Evolutionary conservation across 2,329 filamentous ascomycete genomes (phyloP).

Genomic region (Diaporthe citriasiana): DNA sequence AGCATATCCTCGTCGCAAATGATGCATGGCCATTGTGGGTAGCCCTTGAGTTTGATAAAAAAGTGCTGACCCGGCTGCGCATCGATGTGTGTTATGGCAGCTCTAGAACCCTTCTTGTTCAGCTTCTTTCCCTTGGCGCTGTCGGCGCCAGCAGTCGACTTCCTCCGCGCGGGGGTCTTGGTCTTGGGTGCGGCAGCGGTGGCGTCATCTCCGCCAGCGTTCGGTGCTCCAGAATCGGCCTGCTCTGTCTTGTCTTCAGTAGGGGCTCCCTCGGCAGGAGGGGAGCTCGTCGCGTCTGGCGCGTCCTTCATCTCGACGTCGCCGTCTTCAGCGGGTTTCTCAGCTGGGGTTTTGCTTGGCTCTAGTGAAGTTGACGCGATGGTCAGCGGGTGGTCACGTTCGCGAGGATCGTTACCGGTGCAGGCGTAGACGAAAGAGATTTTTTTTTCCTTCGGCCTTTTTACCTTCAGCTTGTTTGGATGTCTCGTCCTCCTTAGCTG

Average conservation of each 20-base stretch:
- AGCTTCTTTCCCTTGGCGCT: slow-evolving; percentile 83
- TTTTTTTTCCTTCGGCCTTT: slow-evolving; percentile 45
- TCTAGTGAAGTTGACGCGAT: slow-evolving; percentile 45
- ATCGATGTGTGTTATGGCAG: slow-evolving; percentile 79
- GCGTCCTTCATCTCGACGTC: slow-evolving; percentile 80
- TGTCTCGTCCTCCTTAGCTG: slow-evolving; percentile 39
- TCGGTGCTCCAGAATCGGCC: slow-evolving; percentile 45
- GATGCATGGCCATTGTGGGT: slow-evolving; percentile 93
- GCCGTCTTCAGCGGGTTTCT: slow-evolving; percentile 51
- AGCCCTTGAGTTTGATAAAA: slow-evolving; percentile 94
- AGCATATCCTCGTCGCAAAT: slow-evolving; percentile 97
- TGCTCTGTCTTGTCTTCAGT: slow-evolving; percentile 49
- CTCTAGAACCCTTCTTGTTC: slow-evolving; percentile 86
- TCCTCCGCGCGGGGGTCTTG: slow-evolving; percentile 74
- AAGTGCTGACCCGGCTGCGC: slow-evolving; percentile 93
- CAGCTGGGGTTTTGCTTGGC: slow-evolving; percentile 50
- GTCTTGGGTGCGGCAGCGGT: slow-evolving; percentile 56
- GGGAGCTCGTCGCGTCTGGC: slow-evolving; percentile 64
- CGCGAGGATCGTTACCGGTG: neutral
- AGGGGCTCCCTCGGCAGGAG: slow-evolving; percentile 50
- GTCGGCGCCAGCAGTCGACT: slow-evolving; percentile 76
- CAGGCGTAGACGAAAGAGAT: neutral
- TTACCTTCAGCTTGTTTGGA: slow-evolving; percentile 46
- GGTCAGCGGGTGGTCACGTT: slow-evolving; percentile 46
- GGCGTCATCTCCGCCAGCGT: slow-evolving; percentile 51